Base-by-base conservation (phyloP, 2,329 filamentous ascomycete species). In the Sclerotiophoma versabilis region DNA sequence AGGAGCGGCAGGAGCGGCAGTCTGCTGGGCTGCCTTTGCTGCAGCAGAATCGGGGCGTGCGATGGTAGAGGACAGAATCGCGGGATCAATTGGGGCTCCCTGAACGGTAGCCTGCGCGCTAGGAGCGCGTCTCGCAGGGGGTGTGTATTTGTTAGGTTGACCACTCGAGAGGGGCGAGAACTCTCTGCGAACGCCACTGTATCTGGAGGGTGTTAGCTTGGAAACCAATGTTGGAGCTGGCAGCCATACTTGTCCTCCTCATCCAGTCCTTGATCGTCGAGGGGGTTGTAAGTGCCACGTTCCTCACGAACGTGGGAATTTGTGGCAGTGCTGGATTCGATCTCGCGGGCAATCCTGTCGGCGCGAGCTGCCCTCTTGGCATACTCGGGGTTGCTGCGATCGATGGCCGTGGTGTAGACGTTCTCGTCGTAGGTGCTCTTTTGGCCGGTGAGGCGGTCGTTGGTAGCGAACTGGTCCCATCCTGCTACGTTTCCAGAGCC, bases 391-490 rank as follows among this genome's bases (percentile, higher is more conserved):
- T 96, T 87, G 59, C 77, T 90, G 69, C 87, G 91, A 76, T 99
- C 87, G 69, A 99, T 96, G 33, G 85, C 79, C 9, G 95, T 99
- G 1, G 95, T 99, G 78, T 99, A 99, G 36, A 95, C 86, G 65
- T 91, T 92, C 76, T 98, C 95, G 69, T 98, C 87, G 72, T 98
- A 99, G 66, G 92, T 92, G 46, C 90, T 95, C 75, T 87, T 91
- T 32, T 96, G 78, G 29, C 95, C 95, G 70, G 96, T 98, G 25
- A 92, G 85, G 50, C 87, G 84, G 76, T 96, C 91, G 69, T 98
- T 98, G 59, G 85, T 88, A 53, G 91, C 90, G 70, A 99, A 99
- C 74, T 99, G 95, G 73, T 99, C 93, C 95, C 95, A 99, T 9
- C 77, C 80, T 6, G 57, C 48, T 51, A 70, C 53, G 23, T 69